Percentiles rank a stretch among this genome's conserved stretches.
These are phyloP conservation scores for Pezicula rhizophila DNA, from an alignment of 2,329 filamentous ascomycete genomes.

Conservation along the genomic window DNA sequence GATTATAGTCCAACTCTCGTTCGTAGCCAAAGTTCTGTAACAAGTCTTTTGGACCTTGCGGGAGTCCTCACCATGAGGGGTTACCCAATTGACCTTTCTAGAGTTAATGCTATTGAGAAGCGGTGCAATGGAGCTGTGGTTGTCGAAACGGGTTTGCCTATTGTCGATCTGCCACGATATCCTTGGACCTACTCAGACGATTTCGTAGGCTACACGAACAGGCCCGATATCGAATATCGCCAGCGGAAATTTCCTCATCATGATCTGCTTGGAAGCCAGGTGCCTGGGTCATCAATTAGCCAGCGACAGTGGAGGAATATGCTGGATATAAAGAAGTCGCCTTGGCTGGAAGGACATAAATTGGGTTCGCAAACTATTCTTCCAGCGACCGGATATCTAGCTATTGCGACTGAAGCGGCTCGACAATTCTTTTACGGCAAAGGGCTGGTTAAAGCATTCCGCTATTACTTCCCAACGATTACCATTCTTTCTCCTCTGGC, in stretches of 20 bases:
- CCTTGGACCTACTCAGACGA: conserved; percentile 41
- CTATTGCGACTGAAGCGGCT: conserved; percentile 41
- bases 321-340: conserved; percentile 31
- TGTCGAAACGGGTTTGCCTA: not conserved
- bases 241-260: conserved; percentile 28
- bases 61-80: conserved; percentile 4
- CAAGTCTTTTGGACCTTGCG: conserved; percentile 3
- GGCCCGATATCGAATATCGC: conserved; percentile 37
- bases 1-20: conserved; percentile 7
- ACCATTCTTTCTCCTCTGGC: not conserved
- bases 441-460: not conserved
- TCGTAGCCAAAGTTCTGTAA: conserved; percentile 1
- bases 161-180: conserved; percentile 34
- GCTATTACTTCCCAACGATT: not conserved
- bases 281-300: conserved; percentile 16
- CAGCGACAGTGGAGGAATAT: conserved; percentile 11
- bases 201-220: conserved; percentile 45
- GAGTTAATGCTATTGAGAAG: conserved; percentile 2
- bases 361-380: conserved; percentile 42
- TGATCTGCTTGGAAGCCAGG: conserved; percentile 30
- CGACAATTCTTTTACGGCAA: conserved; percentile 12
- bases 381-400: conserved; percentile 40
- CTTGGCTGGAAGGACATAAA: conserved; percentile 35
- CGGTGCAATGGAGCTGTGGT: not conserved
- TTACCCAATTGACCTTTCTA: conserved; percentile 3